Conservation (phyloP, 2,329 filamentous ascomycete genomes). For the Karstenula rhodostoma region DNA sequence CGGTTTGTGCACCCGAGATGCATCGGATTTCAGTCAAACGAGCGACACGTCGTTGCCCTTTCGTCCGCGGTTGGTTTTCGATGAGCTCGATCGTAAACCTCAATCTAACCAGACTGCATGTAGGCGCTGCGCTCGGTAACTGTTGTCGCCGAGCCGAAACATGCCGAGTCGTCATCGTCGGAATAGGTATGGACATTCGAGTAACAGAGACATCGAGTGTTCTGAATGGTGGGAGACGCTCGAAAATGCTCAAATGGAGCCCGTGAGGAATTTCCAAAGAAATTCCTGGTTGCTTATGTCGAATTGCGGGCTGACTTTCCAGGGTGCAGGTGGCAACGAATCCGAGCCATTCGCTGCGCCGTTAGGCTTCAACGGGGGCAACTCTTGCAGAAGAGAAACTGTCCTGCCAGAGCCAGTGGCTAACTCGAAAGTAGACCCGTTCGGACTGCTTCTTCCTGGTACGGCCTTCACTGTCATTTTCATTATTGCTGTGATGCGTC, state of each 20-base stretch:
- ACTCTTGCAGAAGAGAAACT: conserved; percentile 43
- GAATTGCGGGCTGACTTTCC: conserved; percentile 38
- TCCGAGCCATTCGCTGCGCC: conserved; percentile 34
- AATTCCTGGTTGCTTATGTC: conserved; percentile 44
- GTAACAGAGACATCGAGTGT: not conserved
- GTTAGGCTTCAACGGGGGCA: conserved; percentile 40
- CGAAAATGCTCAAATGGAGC: conserved; percentile 33
- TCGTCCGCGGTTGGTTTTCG: not conserved
- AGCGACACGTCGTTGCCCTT: not conserved
- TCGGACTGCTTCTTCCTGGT: conserved; percentile 37
- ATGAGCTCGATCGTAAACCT: not conserved
- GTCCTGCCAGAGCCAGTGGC: conserved; percentile 44
- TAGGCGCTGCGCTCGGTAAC: not conserved
- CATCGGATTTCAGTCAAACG: not conserved
- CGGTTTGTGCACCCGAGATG: not conserved
- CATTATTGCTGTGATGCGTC: conserved; percentile 45
- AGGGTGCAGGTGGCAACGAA: conserved; percentile 35
- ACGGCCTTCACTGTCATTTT: conserved; percentile 33
- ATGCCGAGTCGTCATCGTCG: not conserved
- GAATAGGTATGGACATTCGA: not conserved
- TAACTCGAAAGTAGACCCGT: conserved; percentile 44
- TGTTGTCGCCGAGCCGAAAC: not conserved
- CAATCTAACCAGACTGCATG: not conserved
- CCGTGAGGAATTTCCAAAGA: conserved; percentile 45
- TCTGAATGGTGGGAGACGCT: not conserved